These are phyloP conservation scores for Penicillium frequentans DNA, from an alignment of 2,329 filamentous ascomycete species.

Conservation along the genomic window DNA sequence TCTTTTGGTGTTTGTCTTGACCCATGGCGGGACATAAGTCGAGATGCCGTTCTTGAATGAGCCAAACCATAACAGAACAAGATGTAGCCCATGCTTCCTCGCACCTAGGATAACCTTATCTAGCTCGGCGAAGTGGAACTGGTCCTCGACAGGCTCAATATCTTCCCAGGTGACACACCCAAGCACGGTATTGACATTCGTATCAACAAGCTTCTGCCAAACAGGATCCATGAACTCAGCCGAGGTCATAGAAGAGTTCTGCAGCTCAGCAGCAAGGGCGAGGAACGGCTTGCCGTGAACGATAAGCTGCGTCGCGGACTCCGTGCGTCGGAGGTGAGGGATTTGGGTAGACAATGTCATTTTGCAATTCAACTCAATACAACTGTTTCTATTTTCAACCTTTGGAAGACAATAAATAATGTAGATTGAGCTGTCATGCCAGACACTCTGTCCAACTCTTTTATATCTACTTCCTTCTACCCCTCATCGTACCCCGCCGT, in stretches of 20 bases:
- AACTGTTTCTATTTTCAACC: not conserved
- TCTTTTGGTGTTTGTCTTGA: constrained; percentile 32
- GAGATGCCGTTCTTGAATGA: constrained; percentile 43
- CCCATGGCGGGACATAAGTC: constrained; percentile 40
- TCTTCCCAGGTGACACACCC: constrained; percentile 50
- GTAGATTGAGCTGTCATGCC: not conserved
- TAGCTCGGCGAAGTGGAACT: constrained; percentile 45
- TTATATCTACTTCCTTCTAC: not conserved
- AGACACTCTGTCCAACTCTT: not conserved
- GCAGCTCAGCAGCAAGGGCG: constrained; percentile 47
- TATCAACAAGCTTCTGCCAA: constrained; percentile 45
- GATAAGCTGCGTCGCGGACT: constrained; percentile 37
- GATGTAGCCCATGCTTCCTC: constrained; percentile 36
- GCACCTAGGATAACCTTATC: constrained; percentile 43
- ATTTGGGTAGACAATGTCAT: not conserved
- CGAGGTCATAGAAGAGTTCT: constrained; percentile 50
- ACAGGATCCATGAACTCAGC: constrained; percentile 46
- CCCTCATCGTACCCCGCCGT: not conserved
- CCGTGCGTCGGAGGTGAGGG: not conserved
- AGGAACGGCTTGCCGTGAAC: constrained; percentile 48
- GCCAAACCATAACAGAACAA: constrained; percentile 51
- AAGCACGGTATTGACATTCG: constrained; percentile 40
- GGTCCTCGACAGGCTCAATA: constrained; percentile 47
- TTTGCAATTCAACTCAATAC: too few relatives aligned
- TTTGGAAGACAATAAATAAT: not conserved